Evolutionary conservation across 176 grass and related monocot species (phyloP).

Genomic region (Rhipidocladum racemiflorum): DNA sequence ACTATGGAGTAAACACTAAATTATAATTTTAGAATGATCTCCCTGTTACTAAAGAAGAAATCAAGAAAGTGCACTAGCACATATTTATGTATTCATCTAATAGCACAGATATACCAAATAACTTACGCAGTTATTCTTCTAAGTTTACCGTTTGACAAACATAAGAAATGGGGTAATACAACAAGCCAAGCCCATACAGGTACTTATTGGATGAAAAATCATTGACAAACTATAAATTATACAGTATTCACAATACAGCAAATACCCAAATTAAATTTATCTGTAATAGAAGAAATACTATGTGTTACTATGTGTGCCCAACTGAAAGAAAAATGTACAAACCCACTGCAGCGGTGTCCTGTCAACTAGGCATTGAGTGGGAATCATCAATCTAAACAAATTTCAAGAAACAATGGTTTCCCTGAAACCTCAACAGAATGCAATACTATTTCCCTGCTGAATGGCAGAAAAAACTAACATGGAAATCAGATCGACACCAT

Average conservation of each 20-base stretch:
- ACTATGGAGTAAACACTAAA: not conserved
- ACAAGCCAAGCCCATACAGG: not conserved
- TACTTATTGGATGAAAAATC: not conserved
- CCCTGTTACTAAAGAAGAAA: not conserved
- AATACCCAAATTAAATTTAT: not conserved
- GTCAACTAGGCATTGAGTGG: not conserved
- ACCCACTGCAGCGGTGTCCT: not conserved
- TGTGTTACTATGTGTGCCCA: not conserved
- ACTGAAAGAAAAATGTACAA: conserved; percentile 5
- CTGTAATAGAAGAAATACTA: not conserved
- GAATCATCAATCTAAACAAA: not conserved
- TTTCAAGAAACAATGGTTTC: not conserved
- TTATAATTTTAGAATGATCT: not conserved
- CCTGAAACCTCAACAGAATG: not conserved
- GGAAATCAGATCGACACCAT: not conserved
- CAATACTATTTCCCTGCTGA: not conserved
- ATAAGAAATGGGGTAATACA: not conserved
- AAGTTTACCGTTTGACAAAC: not conserved
- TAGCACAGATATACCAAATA: not conserved
- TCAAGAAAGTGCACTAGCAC: not conserved
- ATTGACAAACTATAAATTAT: not conserved
- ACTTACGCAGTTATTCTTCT: not conserved
- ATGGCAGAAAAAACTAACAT: not conserved
- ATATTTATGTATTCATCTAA: conserved; percentile 7
- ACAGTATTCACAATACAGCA: not conserved